Evolutionary conservation across 352 stramenopile species (phyloP).

Genomic region (Plasmopara viticola): DNA sequence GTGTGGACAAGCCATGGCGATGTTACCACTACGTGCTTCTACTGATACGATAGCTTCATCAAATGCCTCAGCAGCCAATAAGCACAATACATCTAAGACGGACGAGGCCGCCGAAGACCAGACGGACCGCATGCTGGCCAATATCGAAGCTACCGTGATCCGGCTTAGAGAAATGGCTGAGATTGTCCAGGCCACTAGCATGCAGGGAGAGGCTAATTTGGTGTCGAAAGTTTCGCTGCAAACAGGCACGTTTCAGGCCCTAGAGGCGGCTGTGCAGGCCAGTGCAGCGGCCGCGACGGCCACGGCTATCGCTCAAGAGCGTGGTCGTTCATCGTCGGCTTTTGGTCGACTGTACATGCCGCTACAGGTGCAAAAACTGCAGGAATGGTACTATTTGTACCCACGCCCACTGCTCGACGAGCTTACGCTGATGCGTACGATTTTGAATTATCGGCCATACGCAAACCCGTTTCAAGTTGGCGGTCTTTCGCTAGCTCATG

Average conservation of each 20-base stretch:
- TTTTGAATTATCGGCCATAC: constrained; percentile 77
- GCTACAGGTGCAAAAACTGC: constrained; percentile 69
- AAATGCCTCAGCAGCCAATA: constrained; percentile 10
- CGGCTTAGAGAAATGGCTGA: constrained; percentile 68
- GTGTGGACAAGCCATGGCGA: constrained; percentile 53
- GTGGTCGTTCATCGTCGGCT: constrained; percentile 42
- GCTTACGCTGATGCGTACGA: constrained; percentile 77
- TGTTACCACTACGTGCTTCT: constrained; percentile 41
- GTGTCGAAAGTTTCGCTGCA: constrained; percentile 68
- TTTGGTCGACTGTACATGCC: constrained; percentile 54
- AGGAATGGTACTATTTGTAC: constrained; percentile 83
- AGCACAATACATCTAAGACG: constrained; percentile 15
- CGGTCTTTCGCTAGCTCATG: constrained; percentile 56
- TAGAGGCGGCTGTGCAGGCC: constrained; percentile 54
- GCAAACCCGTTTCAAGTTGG: constrained; percentile 56
- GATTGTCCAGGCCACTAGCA: constrained; percentile 76
- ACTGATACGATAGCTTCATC: constrained; percentile 4
- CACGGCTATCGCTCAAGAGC: constrained; percentile 65
- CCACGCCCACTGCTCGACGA: constrained; percentile 69
- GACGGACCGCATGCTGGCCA: constrained; percentile 69
- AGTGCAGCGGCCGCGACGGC: constrained; percentile 58
- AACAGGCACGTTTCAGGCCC: constrained; percentile 45
- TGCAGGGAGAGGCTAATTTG: constrained; percentile 77
- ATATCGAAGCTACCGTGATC: constrained; percentile 67
- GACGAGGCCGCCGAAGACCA: constrained; percentile 70